These are phyloP conservation scores for Gossypium ekmanianum DNA, from an alignment of 345 rosid genomes.

Conservation along the genomic window DNA sequence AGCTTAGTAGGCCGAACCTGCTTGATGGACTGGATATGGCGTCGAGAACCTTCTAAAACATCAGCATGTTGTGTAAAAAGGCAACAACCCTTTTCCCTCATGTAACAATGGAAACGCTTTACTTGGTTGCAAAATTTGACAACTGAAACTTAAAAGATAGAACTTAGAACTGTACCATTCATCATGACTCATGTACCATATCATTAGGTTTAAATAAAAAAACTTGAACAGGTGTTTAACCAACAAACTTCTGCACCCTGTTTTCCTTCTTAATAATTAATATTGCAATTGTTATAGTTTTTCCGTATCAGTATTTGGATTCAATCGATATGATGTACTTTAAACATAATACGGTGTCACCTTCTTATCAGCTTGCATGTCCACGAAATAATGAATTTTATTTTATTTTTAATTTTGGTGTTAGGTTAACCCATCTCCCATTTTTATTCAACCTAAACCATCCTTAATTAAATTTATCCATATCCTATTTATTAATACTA, in stretches of 20 bases:
- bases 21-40: neutral
- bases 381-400: neutral
- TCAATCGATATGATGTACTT: neutral
- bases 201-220: too few relatives aligned
- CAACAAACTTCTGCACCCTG: too few relatives aligned
- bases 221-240: too few relatives aligned
- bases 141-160: too few relatives aligned
- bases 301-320: neutral
- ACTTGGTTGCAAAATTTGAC: neutral
- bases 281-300: neutral
- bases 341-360: neutral
- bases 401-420: neutral
- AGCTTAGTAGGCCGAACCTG: neutral
- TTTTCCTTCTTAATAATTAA: neutral
- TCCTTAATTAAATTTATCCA: neutral
- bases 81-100: too few relatives aligned
- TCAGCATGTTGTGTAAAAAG: neutral
- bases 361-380: neutral
- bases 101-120: neutral
- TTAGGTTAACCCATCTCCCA: neutral
- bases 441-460: constrained; percentile 1
- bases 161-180: neutral
- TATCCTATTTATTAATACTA: neutral
- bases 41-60: neutral
- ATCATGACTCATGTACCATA: neutral